These are phyloP conservation scores for Tuber magnatum DNA, from an alignment of 495 filamentous ascomycete genomes.

Conservation along the genomic window DNA sequence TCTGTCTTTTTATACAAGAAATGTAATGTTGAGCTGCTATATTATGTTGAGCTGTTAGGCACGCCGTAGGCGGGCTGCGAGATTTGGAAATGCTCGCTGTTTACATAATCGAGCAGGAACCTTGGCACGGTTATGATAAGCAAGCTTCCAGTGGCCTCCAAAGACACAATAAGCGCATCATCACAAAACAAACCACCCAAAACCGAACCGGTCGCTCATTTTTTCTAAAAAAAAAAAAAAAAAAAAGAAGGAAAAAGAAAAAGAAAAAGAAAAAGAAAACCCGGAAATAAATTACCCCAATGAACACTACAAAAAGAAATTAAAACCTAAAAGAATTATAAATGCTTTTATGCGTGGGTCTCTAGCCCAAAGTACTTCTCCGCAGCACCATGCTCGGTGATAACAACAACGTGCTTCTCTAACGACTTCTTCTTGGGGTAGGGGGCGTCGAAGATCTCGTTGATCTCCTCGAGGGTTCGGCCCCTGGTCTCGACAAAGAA, in stretches of 20 bases:
- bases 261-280: background rate
- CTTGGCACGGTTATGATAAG: too few species aligned
- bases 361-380: slow-evolving; percentile 9
- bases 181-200: background rate
- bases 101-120: too few species aligned
- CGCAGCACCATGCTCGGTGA: slow-evolving; percentile 6
- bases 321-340: background rate
- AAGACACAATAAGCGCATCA: too few species aligned
- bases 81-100: too few species aligned
- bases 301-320: background rate
- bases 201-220: background rate
- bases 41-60: too few species aligned
- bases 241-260: too few species aligned
- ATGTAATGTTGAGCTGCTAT: too few species aligned
- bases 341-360: background rate
- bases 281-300: background rate
- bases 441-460: slow-evolving; percentile 34
- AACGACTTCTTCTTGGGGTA: slow-evolving; percentile 30
- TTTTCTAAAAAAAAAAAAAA: background rate
- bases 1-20: too few species aligned
- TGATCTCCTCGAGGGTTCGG: slow-evolving; percentile 44
- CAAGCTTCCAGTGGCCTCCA: too few species aligned
- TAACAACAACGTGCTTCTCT: slow-evolving; percentile 18
- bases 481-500: slow-evolving; percentile 51
- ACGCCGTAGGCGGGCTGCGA: too few species aligned